Evolutionary conservation across 306 rosid species (phyloP).

Genomic region (Corylus americana): DNA sequence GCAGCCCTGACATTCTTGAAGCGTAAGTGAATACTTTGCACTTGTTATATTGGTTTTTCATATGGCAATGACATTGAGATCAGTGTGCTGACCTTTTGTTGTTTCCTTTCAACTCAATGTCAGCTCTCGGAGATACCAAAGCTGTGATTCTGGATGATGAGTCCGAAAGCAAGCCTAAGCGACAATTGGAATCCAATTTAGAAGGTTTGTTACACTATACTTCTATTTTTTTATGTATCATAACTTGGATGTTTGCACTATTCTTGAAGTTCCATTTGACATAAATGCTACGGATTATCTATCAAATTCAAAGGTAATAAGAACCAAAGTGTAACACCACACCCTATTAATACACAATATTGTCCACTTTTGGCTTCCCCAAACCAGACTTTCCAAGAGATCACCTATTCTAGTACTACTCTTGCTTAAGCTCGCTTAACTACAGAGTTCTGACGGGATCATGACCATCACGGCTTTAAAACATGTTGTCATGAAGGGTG

Average conservation of each 20-base stretch:
- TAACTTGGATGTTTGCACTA: background rate
- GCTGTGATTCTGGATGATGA: conserved; percentile 39
- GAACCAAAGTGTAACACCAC: background rate
- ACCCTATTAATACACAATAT: no score
- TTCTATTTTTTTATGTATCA: background rate
- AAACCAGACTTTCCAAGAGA: no score
- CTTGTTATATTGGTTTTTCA: conserved; percentile 5
- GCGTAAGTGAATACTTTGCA: conserved; percentile 49
- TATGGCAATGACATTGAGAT: background rate
- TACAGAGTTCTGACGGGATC: no score
- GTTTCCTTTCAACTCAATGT: conserved; percentile 21
- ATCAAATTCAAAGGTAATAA: background rate
- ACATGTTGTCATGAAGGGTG: no score
- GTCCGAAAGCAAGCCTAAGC: conserved; percentile 18
- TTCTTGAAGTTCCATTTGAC: background rate
- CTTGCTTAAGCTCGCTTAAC: no score
- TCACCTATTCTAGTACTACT: no score
- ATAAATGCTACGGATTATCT: background rate
- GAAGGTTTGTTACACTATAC: conserved; percentile 11
- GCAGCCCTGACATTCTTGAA: conserved; percentile 58
- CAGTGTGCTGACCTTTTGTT: background rate
- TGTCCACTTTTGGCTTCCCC: no score
- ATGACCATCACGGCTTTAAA: no score
- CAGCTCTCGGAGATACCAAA: conserved; percentile 59
- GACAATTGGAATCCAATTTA: background rate